Evolutionary conservation across 495 filamentous ascomycete genomes (phyloP).

Genomic region (Arthonia radiata): DNA sequence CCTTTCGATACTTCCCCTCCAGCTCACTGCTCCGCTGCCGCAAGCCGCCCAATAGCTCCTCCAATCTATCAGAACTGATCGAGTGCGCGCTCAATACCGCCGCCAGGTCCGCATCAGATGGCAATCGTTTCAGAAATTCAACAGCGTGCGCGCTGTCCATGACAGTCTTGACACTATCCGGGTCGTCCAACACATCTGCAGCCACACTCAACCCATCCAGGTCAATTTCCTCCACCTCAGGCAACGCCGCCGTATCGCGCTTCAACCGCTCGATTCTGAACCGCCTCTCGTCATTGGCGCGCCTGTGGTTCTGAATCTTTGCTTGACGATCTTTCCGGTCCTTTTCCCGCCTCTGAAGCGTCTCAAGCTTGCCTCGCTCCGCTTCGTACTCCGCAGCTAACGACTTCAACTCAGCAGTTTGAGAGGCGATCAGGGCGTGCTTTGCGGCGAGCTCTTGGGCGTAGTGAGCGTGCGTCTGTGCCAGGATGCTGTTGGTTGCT

Average conservation of each 20-base stretch:
- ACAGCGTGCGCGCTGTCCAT: conserved; percentile 22
- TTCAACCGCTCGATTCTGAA: neutral
- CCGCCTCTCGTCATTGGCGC: conserved; percentile 20
- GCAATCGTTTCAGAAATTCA: conserved; percentile 5
- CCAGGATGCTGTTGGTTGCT: conserved; percentile 54
- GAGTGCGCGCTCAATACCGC: conserved; percentile 18
- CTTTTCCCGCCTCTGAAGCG: conserved; percentile 32
- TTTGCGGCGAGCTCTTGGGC: conserved; percentile 51
- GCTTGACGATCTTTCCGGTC: conserved; percentile 32
- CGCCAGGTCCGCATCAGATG: conserved; percentile 11
- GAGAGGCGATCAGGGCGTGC: conserved; percentile 53
- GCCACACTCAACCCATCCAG: conserved; percentile 12
- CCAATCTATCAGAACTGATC: conserved; percentile 19
- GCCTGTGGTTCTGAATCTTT: conserved; percentile 33
- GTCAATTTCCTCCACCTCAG: conserved; percentile 1
- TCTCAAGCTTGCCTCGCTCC: conserved; percentile 43
- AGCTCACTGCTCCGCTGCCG: conserved; percentile 36
- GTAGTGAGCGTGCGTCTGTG: conserved; percentile 46
- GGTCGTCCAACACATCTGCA: conserved; percentile 11
- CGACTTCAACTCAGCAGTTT: conserved; percentile 52
- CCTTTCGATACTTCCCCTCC: conserved; percentile 41
- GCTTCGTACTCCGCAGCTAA: conserved; percentile 53
- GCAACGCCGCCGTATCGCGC: neutral
- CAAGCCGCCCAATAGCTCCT: conserved; percentile 21
- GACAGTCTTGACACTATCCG: conserved; percentile 28